Conservation (phyloP, 805 yeast species). For the Pichia paraexigua region DNA sequence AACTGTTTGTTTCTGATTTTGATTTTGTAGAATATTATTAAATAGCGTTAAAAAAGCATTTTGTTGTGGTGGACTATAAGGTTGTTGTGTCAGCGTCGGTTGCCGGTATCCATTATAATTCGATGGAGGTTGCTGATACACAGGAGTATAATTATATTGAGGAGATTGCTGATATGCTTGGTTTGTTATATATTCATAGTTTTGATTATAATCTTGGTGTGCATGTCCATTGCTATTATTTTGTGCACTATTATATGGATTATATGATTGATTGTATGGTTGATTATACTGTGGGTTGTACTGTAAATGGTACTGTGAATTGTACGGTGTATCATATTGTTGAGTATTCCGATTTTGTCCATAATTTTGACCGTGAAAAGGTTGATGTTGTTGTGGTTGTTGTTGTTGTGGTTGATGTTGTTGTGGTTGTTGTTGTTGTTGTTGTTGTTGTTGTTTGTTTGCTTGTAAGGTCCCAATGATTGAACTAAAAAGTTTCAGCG, state of each 20-base stretch:
- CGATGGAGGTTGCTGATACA: background rate
- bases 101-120: background rate
- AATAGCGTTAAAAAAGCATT: background rate
- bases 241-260: background rate
- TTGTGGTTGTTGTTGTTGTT: background rate
- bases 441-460: background rate
- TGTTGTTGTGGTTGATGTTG: background rate
- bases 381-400: background rate
- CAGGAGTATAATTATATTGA: background rate
- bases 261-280: background rate
- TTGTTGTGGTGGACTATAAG: background rate
- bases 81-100: background rate
- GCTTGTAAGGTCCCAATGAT: conserved; percentile 1
- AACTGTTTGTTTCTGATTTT: background rate
- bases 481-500: conserved; percentile 1
- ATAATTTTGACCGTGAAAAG: background rate
- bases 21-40: background rate
- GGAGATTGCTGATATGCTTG: background rate
- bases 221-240: background rate
- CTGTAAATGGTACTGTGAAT: background rate
- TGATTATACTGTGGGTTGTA: background rate
- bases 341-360: background rate
- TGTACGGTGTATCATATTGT: background rate
- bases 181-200: background rate
- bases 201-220: background rate